Conservation (phyloP, 2,329 filamentous ascomycete species). For the Cordyceps fumosorosea region DNA sequence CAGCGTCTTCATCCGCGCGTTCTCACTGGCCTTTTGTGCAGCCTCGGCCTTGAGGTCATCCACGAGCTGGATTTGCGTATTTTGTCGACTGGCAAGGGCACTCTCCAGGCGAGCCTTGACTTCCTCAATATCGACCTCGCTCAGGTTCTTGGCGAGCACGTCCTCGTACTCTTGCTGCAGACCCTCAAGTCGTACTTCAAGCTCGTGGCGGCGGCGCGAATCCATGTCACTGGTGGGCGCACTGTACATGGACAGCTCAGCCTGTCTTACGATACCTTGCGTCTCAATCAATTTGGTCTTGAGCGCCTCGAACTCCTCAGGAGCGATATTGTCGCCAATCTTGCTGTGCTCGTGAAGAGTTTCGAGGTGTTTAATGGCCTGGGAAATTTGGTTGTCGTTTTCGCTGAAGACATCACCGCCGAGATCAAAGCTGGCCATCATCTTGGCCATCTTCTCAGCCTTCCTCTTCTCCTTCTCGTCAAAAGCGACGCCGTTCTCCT, state of each 20-base stretch:
- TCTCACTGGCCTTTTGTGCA: slow-evolving; percentile 71
- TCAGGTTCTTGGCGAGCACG: slow-evolving; percentile 70
- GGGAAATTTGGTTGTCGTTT: slow-evolving; percentile 78
- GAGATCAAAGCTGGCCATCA: slow-evolving; percentile 98
- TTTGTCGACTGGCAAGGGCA: slow-evolving; percentile 68
- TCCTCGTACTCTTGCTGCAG: slow-evolving; percentile 81
- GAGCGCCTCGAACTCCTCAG: slow-evolving; percentile 73
- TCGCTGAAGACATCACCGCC: slow-evolving; percentile 89
- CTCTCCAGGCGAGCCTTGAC: slow-evolving; percentile 74
- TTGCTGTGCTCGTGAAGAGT: slow-evolving; percentile 69
- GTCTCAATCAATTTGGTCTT: slow-evolving; percentile 77
- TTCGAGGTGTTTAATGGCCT: slow-evolving; percentile 79
- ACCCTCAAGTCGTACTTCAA: slow-evolving; percentile 67
- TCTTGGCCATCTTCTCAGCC: slow-evolving; percentile 98
- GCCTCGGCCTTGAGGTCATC: slow-evolving; percentile 74
- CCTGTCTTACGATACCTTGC: slow-evolving; percentile 87
- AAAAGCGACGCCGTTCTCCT: slow-evolving; percentile 80
- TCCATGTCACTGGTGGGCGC: slow-evolving; percentile 57
- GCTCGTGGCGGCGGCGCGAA: slow-evolving; percentile 62
- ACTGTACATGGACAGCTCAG: slow-evolving; percentile 77
- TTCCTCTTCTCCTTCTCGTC: slow-evolving; percentile 99
- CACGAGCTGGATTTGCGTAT: slow-evolving; percentile 64
- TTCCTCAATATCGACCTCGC: slow-evolving; percentile 73
- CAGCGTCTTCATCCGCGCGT: slow-evolving; percentile 70
- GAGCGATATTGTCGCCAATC: slow-evolving; percentile 69